Evolutionary conservation across 129 eudicot genomes (phyloP).

Genomic region (Rutidosis leptorrhynchoides): DNA sequence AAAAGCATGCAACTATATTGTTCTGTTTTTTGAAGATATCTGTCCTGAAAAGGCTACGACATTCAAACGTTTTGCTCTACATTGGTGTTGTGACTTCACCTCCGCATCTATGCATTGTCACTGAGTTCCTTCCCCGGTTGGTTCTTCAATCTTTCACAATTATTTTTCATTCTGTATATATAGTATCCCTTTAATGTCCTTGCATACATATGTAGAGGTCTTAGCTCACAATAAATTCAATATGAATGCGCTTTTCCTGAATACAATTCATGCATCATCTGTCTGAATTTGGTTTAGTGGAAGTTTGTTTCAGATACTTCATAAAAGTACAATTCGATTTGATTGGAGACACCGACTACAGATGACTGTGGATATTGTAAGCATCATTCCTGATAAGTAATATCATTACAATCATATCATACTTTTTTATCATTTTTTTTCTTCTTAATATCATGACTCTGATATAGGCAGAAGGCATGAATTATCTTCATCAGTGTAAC

Average conservation of each 20-base stretch:
- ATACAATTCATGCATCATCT: too few species aligned
- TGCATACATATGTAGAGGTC: too few species aligned
- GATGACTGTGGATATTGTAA: conserved; percentile 84
- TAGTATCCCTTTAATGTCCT: too few species aligned
- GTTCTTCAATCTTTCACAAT: conserved; percentile 33
- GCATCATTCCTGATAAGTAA: conserved; percentile 22
- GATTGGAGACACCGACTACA: conserved; percentile 73
- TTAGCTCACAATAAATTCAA: too few species aligned
- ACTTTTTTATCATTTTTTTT: background rate
- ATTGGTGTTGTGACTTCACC: conserved; percentile 90
- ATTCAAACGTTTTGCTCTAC: conserved; percentile 83
- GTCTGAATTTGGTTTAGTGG: conserved; percentile 47
- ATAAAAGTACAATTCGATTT: conserved; percentile 46
- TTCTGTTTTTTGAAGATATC: conserved; percentile 16
- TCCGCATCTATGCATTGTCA: conserved; percentile 76
- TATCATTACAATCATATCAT: background rate
- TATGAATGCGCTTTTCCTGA: too few species aligned
- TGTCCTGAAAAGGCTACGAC: conserved; percentile 81
- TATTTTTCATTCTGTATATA: background rate
- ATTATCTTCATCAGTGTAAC: conserved; percentile 70
- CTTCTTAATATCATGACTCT: conserved; percentile 8
- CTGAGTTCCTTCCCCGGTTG: conserved; percentile 89
- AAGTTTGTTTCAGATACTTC: conserved; percentile 66
- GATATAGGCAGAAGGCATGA: conserved; percentile 78
- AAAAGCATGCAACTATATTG: too few species aligned